A percentile compares a stretch with the other conserved stretches of the same genome.
Evolutionary conservation across 768 basidiomycete species (phyloP).

Genomic region (Pleurotus salmoneostramineus): DNA sequence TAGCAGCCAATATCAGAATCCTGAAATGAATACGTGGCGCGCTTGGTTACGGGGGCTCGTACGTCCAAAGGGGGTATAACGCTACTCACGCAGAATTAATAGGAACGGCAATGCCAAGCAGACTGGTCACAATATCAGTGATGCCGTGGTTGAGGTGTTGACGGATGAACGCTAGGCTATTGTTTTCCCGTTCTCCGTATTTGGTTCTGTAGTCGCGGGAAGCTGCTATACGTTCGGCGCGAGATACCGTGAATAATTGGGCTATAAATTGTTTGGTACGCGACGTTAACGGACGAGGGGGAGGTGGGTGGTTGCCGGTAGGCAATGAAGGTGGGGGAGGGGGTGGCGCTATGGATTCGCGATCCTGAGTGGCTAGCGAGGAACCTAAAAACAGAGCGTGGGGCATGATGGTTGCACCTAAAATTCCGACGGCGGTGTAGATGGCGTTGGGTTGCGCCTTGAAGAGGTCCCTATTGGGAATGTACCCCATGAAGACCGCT

Average conservation of each 20-base stretch:
- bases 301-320: background rate
- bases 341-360: slow-evolving; percentile 21
- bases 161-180: slow-evolving; percentile 38
- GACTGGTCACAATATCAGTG: slow-evolving; percentile 52
- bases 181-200: slow-evolving; percentile 48
- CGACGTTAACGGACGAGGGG: slow-evolving; percentile 7
- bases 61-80: background rate
- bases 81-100: slow-evolving; percentile 65
- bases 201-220: slow-evolving; percentile 27
- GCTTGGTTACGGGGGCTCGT: background rate
- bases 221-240: slow-evolving; percentile 25
- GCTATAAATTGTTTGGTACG: slow-evolving; percentile 8
- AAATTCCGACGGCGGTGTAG: slow-evolving; percentile 30
- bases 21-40: slow-evolving; percentile 22
- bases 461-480: slow-evolving; percentile 55
- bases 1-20: slow-evolving; percentile 69
- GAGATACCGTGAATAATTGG: slow-evolving; percentile 25
- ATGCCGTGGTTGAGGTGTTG: slow-evolving; percentile 54
- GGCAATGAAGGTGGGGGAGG: slow-evolving; percentile 9
- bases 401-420: slow-evolving; percentile 68
- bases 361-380: slow-evolving; percentile 30
- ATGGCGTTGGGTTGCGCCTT: slow-evolving; percentile 42
- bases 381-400: slow-evolving; percentile 48
- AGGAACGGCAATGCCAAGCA: slow-evolving; percentile 68
- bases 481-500: slow-evolving; percentile 60